phyloP scores from a whole-genome alignment of 1,139 yeast genomes.

The Nakaseomyces glabratus region DNA sequence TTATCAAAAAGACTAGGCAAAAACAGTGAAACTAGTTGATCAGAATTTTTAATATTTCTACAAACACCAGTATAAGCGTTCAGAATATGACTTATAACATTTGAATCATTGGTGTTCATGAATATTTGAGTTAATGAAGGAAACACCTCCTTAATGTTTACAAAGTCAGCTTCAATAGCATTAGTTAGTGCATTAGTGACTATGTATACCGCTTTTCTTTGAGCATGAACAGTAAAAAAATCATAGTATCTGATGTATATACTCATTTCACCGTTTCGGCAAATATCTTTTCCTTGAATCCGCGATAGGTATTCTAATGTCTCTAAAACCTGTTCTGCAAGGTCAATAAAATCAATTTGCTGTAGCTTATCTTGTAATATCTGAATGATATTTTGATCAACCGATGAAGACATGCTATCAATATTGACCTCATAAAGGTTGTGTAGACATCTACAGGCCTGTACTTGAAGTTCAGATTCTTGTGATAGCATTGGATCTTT shows the following conservation, averaged over 20 bases:
- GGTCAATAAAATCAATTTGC: conserved; percentile 76
- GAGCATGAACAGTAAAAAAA: conserved; percentile 84
- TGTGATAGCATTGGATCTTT: conserved; percentile 50
- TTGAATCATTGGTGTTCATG: conserved; percentile 44
- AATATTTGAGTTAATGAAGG: conserved; percentile 57
- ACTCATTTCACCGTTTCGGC: conserved; percentile 52
- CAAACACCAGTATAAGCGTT: conserved; percentile 23
- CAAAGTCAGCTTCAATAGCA: conserved; percentile 39
- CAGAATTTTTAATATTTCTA: conserved; percentile 16
- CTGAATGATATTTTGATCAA: conserved; percentile 58
- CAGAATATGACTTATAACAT: conserved; percentile 18
- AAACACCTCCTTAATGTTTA: conserved; percentile 44
- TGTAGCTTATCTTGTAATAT: conserved; percentile 56
- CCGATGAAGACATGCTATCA: conserved; percentile 56
- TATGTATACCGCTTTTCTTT: conserved; percentile 67
- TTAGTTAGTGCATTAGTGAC: conserved; percentile 67
- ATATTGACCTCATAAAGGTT: conserved; percentile 72
- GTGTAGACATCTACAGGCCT: conserved; percentile 78
- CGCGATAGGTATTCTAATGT: conserved; percentile 63
- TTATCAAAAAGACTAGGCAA: conserved; percentile 18
- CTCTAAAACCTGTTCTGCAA: conserved; percentile 86
- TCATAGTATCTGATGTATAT: conserved; percentile 72
- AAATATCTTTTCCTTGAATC: conserved; percentile 42
- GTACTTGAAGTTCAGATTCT: conserved; percentile 69
- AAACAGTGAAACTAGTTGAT: conserved; percentile 20